These are phyloP conservation scores for Colletotrichum viniferum DNA, from an alignment of 2,329 filamentous ascomycete genomes.

Conservation along the genomic window DNA sequence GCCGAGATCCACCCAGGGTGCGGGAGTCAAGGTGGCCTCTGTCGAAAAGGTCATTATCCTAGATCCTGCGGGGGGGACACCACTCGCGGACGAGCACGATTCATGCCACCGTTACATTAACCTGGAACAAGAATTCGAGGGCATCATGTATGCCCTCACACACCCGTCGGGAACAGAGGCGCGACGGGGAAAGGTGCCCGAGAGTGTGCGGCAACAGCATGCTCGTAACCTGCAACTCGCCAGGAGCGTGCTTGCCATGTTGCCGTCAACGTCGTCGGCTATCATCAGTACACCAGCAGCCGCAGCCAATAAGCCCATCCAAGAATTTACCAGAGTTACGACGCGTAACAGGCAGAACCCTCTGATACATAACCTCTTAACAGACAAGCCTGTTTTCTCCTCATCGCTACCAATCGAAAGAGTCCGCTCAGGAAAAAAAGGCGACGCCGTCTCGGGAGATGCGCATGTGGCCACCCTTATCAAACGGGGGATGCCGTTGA, in stretches of 20 bases:
- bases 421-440: slow-evolving; percentile 43
- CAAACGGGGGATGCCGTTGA: slow-evolving; percentile 89
- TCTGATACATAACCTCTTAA: slow-evolving; percentile 92
- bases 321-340: slow-evolving; percentile 53
- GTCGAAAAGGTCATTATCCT: slow-evolving; percentile 89
- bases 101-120: slow-evolving; percentile 74
- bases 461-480: slow-evolving; percentile 73
- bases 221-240: slow-evolving; percentile 75
- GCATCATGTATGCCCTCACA: slow-evolving; percentile 67
- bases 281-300: slow-evolving; percentile 87
- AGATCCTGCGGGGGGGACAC: slow-evolving; percentile 85
- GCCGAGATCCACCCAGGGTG: slow-evolving; percentile 28
- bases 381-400: slow-evolving; percentile 91
- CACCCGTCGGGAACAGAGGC: background rate
- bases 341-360: slow-evolving; percentile 73
- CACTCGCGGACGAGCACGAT: slow-evolving; percentile 53
- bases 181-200: background rate
- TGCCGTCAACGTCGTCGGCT: slow-evolving; percentile 85
- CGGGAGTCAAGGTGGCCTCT: slow-evolving; percentile 56
- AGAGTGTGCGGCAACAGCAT: slow-evolving; percentile 34
- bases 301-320: slow-evolving; percentile 60
- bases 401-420: slow-evolving; percentile 83
- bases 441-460: slow-evolving; percentile 8
- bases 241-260: slow-evolving; percentile 70
- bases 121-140: slow-evolving; percentile 83